phyloP scores from a whole-genome alignment of 2,329 filamentous ascomycete species.

The Tolypocladium tropicale region DNA sequence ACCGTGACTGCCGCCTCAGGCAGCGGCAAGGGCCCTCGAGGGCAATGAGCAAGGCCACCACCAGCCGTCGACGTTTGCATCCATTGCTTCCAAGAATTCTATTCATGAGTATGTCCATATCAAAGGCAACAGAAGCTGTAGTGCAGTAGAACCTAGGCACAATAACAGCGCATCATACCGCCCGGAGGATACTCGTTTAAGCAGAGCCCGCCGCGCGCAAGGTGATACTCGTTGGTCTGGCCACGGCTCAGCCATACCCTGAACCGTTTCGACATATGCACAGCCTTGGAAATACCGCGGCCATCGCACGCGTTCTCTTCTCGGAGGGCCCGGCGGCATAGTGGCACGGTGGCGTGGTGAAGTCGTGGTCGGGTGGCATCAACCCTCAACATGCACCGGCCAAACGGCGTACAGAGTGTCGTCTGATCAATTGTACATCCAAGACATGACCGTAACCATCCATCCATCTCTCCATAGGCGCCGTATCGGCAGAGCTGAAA shows the following conservation, averaged over 20 bases:
- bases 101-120: too few relatives aligned
- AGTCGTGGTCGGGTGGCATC: too few relatives aligned
- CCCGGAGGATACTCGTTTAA: background rate
- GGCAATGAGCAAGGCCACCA: background rate
- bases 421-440: background rate
- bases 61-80: background rate
- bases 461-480: background rate
- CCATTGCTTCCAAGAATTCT: background rate
- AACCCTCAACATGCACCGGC: background rate
- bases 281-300: too few relatives aligned
- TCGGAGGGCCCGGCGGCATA: background rate
- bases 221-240: too few relatives aligned
- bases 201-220: background rate
- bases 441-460: background rate
- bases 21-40: background rate
- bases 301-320: background rate
- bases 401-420: background rate
- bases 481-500: background rate
- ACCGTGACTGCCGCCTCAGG: background rate
- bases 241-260: background rate
- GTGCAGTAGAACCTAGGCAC: too few relatives aligned
- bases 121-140: too few relatives aligned
- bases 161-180: background rate
- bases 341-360: too few relatives aligned
- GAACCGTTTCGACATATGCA: too few relatives aligned